phyloP scores from a whole-genome alignment of 176 grass and related monocot species.

The Hyparrhenia diplandra region DNA sequence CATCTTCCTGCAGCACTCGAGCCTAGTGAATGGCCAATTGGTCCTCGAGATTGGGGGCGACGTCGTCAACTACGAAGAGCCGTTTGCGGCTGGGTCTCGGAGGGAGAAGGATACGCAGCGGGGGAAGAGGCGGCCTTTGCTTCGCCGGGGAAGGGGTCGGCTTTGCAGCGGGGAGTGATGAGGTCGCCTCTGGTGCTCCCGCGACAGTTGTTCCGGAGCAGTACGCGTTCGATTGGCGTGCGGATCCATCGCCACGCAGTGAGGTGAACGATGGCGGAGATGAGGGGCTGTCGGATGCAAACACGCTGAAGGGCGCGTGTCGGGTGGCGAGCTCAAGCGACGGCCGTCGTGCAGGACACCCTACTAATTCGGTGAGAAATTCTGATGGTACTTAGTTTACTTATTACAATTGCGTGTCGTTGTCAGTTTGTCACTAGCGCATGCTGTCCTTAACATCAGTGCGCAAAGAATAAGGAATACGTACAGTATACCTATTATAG shows the following conservation, averaged over 20 bases:
- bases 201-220: neutral
- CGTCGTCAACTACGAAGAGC: slow-evolving; percentile 32
- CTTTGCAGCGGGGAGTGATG: neutral
- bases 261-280: neutral
- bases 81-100: neutral
- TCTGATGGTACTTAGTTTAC: no score
- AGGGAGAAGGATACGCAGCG: neutral
- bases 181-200: neutral
- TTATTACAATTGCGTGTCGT: neutral
- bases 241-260: neutral
- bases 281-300: neutral
- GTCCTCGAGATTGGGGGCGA: slow-evolving; percentile 31
- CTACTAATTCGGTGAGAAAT: slow-evolving; percentile 1
- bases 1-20: slow-evolving; percentile 46
- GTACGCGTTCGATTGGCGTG: neutral
- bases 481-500: neutral
- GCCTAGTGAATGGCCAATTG: slow-evolving; percentile 36
- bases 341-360: neutral
- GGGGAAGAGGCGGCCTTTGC: neutral
- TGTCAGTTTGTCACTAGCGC: neutral
- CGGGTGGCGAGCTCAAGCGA: slow-evolving; percentile 8
- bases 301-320: neutral
- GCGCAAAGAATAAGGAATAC: neutral
- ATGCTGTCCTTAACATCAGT: neutral
- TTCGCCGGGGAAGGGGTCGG: neutral